Conservation (phyloP, 495 filamentous ascomycete species). For the Lindgomyces ingoldianus region DNA sequence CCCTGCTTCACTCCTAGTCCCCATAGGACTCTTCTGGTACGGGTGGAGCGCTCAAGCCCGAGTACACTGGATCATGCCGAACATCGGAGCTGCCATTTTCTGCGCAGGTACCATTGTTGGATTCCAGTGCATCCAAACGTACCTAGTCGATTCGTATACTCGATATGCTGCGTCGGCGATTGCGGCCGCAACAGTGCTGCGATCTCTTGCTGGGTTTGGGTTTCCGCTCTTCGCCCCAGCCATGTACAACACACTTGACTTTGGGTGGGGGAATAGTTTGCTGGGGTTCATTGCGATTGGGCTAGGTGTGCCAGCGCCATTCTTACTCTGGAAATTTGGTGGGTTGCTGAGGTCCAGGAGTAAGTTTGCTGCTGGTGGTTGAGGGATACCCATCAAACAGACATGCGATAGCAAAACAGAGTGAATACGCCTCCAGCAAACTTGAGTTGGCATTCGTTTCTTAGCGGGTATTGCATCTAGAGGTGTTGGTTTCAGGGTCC, state of each 20-base stretch:
- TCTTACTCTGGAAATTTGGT: constrained; percentile 64
- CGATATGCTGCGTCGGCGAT: constrained; percentile 73
- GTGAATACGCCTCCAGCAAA: too few relatives aligned
- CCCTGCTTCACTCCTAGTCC: constrained; percentile 59
- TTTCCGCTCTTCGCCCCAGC: constrained; percentile 71
- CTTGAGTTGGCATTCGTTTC: too few relatives aligned
- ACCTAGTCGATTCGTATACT: constrained; percentile 76
- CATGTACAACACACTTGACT: constrained; percentile 51
- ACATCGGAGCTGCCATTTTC: constrained; percentile 67
- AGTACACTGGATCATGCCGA: constrained; percentile 70
- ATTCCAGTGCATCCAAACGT: constrained; percentile 73
- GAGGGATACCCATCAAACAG: background rate
- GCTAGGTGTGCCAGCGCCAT: constrained; percentile 61
- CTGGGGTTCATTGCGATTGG: constrained; percentile 57
- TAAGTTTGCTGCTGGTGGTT: constrained; percentile 63
- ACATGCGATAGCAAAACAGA: too few relatives aligned
- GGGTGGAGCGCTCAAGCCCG: constrained; percentile 67
- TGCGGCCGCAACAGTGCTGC: constrained; percentile 65
- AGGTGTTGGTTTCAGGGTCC: background rate
- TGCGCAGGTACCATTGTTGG: constrained; percentile 59
- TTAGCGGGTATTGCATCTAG: background rate
- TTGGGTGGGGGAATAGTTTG: constrained; percentile 67
- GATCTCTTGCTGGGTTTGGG: constrained; percentile 68
- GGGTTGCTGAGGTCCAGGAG: constrained; percentile 53
- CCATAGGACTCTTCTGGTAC: constrained; percentile 69